Evolutionary conservation across 257 asterid species (phyloP), one percentile per base, ranked within the genome.

Genomic region (Asclepias syriaca): DNA sequence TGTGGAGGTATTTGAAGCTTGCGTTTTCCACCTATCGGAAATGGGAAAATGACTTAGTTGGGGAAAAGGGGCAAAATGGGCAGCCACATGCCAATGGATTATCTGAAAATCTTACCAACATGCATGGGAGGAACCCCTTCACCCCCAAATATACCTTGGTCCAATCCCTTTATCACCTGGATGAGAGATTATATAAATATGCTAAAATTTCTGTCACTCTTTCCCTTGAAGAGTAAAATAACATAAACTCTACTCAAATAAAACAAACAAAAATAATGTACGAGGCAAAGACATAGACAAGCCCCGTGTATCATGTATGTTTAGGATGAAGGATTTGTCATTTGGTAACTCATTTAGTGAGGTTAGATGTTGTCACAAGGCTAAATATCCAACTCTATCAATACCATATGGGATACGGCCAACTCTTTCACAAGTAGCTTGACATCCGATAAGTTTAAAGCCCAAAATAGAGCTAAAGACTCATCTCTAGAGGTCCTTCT

Each of bases 51-150:
- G 46, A 64, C 12, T 40, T 32, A 32, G 32, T 6, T 5, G n/a
- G 11, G 12, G 12, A 57, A 2, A 11, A 15, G 7, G 48, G 48
- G 80, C 8, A 54, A 22, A 71, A 22, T 34, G 66, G 46, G 14
- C 8, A 53, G 18, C 29, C 3, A 29, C 49, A 32, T 54, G 55
- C 53, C 16, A 51, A 34, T 60, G 40, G 21, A 51, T 64, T 50
- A 21, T 40, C 32, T 48, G 72, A 68, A 27, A 57, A 67, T 68
- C 88, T 74, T 79, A 92, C 98, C 98, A 71, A 85, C 89, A n/a
- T 81, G 94, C 98, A 92, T 92, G 8, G 96, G 87, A 1, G 98
- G 95, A 55, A 92, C 90, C 24, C 96, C 98, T 83, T 95, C 98
- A 66, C 96, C 97, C 43, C 98, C 98, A 63, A 90, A 66, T 70